Base-by-base conservation (phyloP, 2,329 filamentous ascomycete species). In the Diaporthe sp. region DNA sequence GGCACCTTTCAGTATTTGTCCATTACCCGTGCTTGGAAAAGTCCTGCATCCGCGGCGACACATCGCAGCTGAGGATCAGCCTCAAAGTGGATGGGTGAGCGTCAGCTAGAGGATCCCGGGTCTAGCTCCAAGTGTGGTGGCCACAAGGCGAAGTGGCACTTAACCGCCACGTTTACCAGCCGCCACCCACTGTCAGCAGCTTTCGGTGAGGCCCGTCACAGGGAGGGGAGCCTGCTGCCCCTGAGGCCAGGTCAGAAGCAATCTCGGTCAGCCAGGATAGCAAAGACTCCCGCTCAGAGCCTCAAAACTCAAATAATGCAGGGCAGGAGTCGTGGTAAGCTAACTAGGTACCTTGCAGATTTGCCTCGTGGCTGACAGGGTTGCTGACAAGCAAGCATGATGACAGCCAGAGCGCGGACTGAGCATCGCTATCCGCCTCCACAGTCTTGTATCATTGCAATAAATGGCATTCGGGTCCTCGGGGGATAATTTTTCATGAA, bases 301-400 rank as follows among this genome's bases (percentile, higher is more conserved):
- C 9, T 44, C 15, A 9, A 19, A n/a, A 39, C 9, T 39, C 15
- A 7, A 1, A 12, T 5, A 8, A 19, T 63, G 17, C 13, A 17
- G 22, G 12, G 22, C 6, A 39, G 6, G 10, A 59, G 32, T 12
- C n/a, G 35, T 39, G 56, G 7, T 3, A 27, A 27, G 35, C 35
- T 39, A 44, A 39, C 2, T 30, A 63, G 25, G 58, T 44, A 44
- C 37, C 58, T 44, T 63, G 58, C 39, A 63, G 25, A 17, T 30
- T 63, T 17, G 39, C 39, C 58, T 63, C 58, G 58, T 66, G 63
- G 63, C 63, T 66, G 63, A 66, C 63, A 66, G 42, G 63, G 42
- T 50, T 51, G 63, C 63, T 66, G 61, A 66, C 61, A 32, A 3
- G 12, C 61, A 66, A 37, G 19, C 30, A 25, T 27, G 47, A 27